Conservation (phyloP, 202 grass and related monocot genomes). For the Dendrocalamus latiflorus region DNA sequence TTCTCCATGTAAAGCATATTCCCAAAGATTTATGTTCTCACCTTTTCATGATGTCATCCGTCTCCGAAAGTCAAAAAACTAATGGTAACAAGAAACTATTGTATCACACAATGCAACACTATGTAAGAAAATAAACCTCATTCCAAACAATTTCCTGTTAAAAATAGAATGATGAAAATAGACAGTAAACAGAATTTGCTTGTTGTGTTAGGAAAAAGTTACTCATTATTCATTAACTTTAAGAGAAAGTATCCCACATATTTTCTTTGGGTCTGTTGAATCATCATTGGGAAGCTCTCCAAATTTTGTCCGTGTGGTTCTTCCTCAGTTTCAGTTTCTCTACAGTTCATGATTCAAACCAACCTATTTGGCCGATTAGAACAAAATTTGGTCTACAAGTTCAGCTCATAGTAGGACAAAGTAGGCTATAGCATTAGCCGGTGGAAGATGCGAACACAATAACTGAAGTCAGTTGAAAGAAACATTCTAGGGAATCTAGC, state of each 20-base stretch:
- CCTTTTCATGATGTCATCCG: neutral
- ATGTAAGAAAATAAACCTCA: neutral
- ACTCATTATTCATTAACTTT: no score
- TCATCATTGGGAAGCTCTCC: neutral
- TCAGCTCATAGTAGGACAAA: neutral
- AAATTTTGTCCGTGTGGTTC: neutral
- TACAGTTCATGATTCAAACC: neutral
- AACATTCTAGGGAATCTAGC: neutral
- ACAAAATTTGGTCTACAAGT: neutral
- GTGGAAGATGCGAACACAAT: neutral
- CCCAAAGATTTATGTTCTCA: neutral
- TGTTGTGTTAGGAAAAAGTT: neutral
- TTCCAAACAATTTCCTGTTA: constrained; percentile 1
- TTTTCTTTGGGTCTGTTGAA: neutral
- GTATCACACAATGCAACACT: neutral
- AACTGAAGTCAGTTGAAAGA: no score
- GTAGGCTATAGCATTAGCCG: neutral
- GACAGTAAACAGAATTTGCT: neutral
- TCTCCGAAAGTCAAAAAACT: neutral
- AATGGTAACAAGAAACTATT: neutral
- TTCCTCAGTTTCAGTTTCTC: neutral
- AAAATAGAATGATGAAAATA: neutral
- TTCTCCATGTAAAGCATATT: neutral
- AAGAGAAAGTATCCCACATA: neutral
- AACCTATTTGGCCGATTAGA: neutral